Conservation (phyloP, 2,329 filamentous ascomycete genomes). For the Colletotrichum melonis region DNA sequence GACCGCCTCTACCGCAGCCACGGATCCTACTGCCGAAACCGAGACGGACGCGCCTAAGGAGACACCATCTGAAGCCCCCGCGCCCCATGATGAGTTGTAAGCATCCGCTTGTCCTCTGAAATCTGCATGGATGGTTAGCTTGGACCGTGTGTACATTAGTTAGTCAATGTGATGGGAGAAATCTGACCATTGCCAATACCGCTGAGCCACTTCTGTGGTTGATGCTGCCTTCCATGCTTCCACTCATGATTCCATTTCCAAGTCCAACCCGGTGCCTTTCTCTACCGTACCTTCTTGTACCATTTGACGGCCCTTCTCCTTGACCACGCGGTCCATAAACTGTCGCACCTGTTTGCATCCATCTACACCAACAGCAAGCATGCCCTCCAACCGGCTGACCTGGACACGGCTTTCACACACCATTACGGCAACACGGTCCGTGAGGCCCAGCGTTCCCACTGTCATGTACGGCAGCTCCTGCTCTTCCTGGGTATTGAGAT, state of each 20-base stretch:
- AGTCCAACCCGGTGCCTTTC: constrained; percentile 59
- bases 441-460: constrained; percentile 80
- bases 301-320: constrained; percentile 75
- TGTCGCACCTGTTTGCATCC: constrained; percentile 88
- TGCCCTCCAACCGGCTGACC: constrained; percentile 83
- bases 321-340: constrained; percentile 84
- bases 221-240: constrained; percentile 21
- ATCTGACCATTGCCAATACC: constrained; percentile 21
- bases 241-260: constrained; percentile 60
- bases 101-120: neutral
- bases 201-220: constrained; percentile 8
- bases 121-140: constrained; percentile 24
- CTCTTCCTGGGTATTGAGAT: constrained; percentile 84
- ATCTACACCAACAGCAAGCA: constrained; percentile 92
- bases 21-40: constrained; percentile 25
- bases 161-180: constrained; percentile 6
- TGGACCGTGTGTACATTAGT: constrained; percentile 16
- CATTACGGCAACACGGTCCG: constrained; percentile 81
- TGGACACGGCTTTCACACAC: constrained; percentile 92
- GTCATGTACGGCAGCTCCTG: constrained; percentile 91
- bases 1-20: constrained; percentile 25
- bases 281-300: constrained; percentile 66
- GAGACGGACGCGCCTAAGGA: constrained; percentile 47
- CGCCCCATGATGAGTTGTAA: constrained; percentile 63
- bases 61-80: constrained; percentile 46